A percentile compares a stretch with the other conserved stretches of the same genome.
Conservation (phyloP, 148 eudicot genomes). For the Pharnaceum exiguum region DNA sequence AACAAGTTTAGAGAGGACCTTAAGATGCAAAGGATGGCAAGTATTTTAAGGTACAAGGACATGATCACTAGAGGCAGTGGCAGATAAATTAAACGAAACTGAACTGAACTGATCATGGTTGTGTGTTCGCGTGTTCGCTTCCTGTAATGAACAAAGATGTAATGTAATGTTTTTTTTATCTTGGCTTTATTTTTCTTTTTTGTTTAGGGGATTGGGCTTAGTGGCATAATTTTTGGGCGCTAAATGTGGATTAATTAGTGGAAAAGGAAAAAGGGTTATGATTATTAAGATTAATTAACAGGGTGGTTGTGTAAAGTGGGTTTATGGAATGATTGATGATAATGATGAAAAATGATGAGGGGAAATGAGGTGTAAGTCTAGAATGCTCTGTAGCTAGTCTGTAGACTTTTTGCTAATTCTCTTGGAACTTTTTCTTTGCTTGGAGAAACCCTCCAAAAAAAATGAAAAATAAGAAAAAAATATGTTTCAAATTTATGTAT, state of each 20-base stretch:
- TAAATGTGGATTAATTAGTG: background rate
- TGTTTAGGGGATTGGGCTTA: background rate
- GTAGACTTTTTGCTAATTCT: slow-evolving; percentile 5
- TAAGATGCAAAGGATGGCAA: slow-evolving; percentile 67
- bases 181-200: background rate
- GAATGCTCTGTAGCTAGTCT: background rate
- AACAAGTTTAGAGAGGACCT: slow-evolving; percentile 63
- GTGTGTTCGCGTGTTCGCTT: background rate
- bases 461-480: too few species aligned
- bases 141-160: background rate
- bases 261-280: background rate
- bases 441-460: too few species aligned
- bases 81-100: too few species aligned
- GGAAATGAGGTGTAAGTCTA: too few species aligned
- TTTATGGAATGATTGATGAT: slow-evolving; percentile 26
- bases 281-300: background rate
- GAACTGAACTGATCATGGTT: too few species aligned
- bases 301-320: slow-evolving; percentile 21
- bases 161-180: background rate
- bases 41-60: slow-evolving; percentile 52
- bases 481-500: too few species aligned
- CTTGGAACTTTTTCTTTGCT: background rate
- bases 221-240: background rate
- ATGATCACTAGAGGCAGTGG: slow-evolving; percentile 41
- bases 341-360: slow-evolving; percentile 19